Base-by-base conservation (phyloP, 2,329 filamentous ascomycete genomes). In the Samsoniella hepiali region DNA sequence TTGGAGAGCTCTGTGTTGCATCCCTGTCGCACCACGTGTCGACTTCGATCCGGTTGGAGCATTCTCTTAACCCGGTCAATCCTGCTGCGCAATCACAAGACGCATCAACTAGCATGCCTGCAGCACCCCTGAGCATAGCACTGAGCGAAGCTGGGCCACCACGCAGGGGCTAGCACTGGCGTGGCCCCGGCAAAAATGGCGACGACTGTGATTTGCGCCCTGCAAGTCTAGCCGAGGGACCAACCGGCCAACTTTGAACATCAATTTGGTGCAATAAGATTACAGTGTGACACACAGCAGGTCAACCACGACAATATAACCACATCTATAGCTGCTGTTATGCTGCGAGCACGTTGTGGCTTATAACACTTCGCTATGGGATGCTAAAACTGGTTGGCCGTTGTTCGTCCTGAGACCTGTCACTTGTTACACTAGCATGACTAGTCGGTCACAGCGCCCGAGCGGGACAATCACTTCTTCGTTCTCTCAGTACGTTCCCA, bases 1-100 rank as follows among this genome's bases (percentile, higher is more conserved):
- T 42, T 27, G 53, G 32, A 58, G 34, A 45, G 22, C 27, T 36
- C 6, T 50, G 34, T 22, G 22, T 15, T 27, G 47, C 34, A 63
- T 63, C 62, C 62, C 62, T 63, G 62, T 51, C 50, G n/a, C 29
- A 54, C 62, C 56, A 64, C 62, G 62, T 64, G 62, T 56, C 56
- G 42, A 47, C 32, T n/a, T 32, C 56, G 62, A 64, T 64, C 57
- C 62, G 47, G 44, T 31, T 50, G 49, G 45, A 45, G 49, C 49
- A 27, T 29, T 27, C 32, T 51, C 34, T 27, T 7, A 22, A 27
- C 17, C 57, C 40, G 38, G 17, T 22, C 27, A 34, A 27, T 36
- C 34, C 1, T 22, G 15, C 17, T 44, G 13, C 44, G 4, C 17
- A 45, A 49, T 62, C 15, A 63, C 53, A 44, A 57, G 53, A 50